Conservation (phyloP, 768 basidiomycete genomes). For the Termitomyces sp. region DNA sequence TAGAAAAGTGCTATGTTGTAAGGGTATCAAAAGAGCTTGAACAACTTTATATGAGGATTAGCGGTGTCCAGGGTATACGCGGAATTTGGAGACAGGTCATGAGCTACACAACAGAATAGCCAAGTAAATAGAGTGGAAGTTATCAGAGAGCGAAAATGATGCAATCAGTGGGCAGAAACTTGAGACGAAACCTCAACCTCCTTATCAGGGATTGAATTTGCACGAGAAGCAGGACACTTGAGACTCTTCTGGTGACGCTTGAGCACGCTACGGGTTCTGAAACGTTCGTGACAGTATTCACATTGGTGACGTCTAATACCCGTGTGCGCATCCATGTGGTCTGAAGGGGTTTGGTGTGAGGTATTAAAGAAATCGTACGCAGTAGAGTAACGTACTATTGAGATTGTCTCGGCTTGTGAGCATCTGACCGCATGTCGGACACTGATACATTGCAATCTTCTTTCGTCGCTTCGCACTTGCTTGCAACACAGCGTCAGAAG, state of each 20-base stretch:
- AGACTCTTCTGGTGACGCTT: constrained; percentile 14
- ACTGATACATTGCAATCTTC: constrained; percentile 4
- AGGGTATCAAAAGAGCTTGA: not conserved
- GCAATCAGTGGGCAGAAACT: too few species aligned
- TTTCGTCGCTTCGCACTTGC: constrained; percentile 14
- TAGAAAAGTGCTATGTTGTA: not conserved
- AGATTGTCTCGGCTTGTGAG: constrained; percentile 15
- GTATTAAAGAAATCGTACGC: not conserved
- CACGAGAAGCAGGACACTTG: constrained; percentile 11
- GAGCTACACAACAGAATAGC: not conserved
- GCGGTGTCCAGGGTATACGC: not conserved
- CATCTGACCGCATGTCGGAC: constrained; percentile 5
- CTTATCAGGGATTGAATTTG: not conserved
- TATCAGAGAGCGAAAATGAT: not conserved
- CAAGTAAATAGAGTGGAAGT: not conserved
- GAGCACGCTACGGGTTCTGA: constrained; percentile 16
- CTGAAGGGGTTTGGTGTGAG: not conserved
- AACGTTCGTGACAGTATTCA: constrained; percentile 9
- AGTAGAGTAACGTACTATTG: constrained; percentile 9
- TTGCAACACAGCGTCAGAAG: constrained; percentile 13
- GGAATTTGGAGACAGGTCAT: not conserved
- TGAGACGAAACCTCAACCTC: not conserved
- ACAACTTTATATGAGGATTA: not conserved
- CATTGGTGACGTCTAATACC: constrained; percentile 12
- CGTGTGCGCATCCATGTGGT: constrained; percentile 13